Evolutionary conservation across 257 asterid genomes (phyloP), one percentile per base, ranked within the genome.

Genomic region (Ilex aquifolium): DNA sequence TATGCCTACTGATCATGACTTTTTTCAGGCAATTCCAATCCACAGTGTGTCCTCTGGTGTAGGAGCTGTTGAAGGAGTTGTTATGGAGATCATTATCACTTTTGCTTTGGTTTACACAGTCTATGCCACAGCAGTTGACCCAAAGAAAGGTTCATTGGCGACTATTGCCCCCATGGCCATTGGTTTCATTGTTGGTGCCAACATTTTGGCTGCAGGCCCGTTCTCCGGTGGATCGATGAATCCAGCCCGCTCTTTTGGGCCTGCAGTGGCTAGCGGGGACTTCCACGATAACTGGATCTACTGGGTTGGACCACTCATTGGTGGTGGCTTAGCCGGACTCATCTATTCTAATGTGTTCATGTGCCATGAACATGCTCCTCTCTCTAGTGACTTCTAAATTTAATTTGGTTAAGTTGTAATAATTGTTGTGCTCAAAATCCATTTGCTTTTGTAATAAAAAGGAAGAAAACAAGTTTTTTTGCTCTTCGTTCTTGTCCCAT

Each of bases 191-290:
- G 98, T 88, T 4, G 91, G 96, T 0, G 96, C 98, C 64, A 91
- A 91, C 72, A 91, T 91, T 14, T 73, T 91, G 80, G 96, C 98
- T 2, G 96, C 95, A 2, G 96, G 98, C 36, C 91, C 96, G 4
- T 91, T 91, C 81, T 88, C 95, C 30, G 98, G 98, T 1, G 96
- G 98, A 13, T 91, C 98, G 13, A 91, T 91, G 98, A 91, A 91
- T 82, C 98, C 96, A 0, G 98, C 98, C 68, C 88, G 95, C 0
- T 91, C 98, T 0, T 84, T 84, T 40, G 96, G 96, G 6, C 98
- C 98, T 0, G 96, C 98, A 0, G 88, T 84, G 7, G 94, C 74
- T 0, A 75, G 85, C 66, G 90, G 94, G 0, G 73, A 82, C 77
- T 86, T 73, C 62, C 40, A 89, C 32, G 76, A 75, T 15, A 72